Percentiles rank a stretch among this genome's conserved stretches.
Evolutionary conservation across 257 asterid genomes (phyloP).

Genomic region (Buddleja alternifolia): DNA sequence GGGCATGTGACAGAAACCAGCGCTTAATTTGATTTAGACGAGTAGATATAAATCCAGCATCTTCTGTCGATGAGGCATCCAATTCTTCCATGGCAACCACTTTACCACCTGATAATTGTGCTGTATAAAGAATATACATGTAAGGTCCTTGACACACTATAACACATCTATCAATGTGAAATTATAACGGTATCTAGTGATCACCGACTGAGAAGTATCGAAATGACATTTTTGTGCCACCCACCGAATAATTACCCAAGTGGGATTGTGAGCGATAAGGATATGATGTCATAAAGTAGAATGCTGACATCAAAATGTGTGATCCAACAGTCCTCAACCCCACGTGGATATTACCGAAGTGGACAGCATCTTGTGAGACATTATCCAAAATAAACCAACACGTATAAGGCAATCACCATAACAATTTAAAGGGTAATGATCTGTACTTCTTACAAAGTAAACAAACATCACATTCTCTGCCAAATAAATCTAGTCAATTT

Average conservation of each 20-base stretch:
- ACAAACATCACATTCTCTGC: neutral
- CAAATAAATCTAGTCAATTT: neutral
- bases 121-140: conserved; percentile 39
- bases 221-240: no score
- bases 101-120: conserved; percentile 61
- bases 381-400: neutral
- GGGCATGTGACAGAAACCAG: conserved; percentile 69
- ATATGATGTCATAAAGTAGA: no score
- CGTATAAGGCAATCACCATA: neutral
- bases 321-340: no score
- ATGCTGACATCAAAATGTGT: no score
- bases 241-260: no score
- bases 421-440: neutral
- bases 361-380: no score
- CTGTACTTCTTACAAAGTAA: neutral
- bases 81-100: conserved; percentile 65
- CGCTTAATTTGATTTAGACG: conserved; percentile 57
- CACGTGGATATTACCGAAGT: no score
- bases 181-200: neutral
- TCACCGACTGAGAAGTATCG: neutral
- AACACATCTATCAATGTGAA: conserved; percentile 6
- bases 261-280: no score
- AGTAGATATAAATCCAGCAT: conserved; percentile 47
- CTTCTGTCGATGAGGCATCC: conserved; percentile 50
- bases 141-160: conserved; percentile 6